Conservation (phyloP, 2,329 filamentous ascomycete genomes). For the Fusarium foetens region DNA sequence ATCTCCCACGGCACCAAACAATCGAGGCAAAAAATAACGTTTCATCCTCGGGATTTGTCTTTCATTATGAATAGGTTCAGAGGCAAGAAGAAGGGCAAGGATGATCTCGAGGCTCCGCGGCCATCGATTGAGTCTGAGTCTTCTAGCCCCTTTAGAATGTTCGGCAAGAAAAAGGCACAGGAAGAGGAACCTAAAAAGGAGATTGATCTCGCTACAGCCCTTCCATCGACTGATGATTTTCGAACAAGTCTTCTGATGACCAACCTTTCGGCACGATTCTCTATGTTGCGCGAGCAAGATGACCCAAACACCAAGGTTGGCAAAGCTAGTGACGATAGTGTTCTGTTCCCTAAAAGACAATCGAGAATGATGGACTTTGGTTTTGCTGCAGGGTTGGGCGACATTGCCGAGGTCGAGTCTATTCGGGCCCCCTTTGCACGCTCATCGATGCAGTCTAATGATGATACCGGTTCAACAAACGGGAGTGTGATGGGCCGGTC, state of each 20-base stretch:
- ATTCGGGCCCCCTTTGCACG: slow-evolving; percentile 72
- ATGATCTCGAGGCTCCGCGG: slow-evolving; percentile 58
- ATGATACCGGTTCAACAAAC: slow-evolving; percentile 74
- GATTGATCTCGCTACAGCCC: slow-evolving; percentile 76
- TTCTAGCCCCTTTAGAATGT: slow-evolving; percentile 63
- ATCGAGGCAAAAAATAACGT: slow-evolving; percentile 8
- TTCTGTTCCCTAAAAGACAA: slow-evolving; percentile 82
- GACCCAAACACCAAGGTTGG: slow-evolving; percentile 89
- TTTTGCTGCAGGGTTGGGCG: slow-evolving; percentile 68
- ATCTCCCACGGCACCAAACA: background rate
- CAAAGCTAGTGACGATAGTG: slow-evolving; percentile 95
- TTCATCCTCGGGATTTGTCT: background rate
- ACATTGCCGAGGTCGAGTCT: slow-evolving; percentile 93
- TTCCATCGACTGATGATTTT: slow-evolving; percentile 90
- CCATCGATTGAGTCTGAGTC: slow-evolving; percentile 67
- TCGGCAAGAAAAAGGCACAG: slow-evolving; percentile 65
- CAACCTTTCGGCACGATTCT: slow-evolving; percentile 92
- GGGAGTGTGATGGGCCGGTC: slow-evolving; percentile 85
- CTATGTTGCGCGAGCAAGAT: slow-evolving; percentile 95
- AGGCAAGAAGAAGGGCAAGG: slow-evolving; percentile 75
- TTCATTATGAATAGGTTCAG: slow-evolving; percentile 79
- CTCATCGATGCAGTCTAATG: slow-evolving; percentile 73
- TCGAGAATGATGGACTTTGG: slow-evolving; percentile 81
- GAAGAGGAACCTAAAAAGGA: slow-evolving; percentile 70
- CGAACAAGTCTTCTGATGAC: slow-evolving; percentile 96